phyloP scores from a whole-genome alignment of 2,329 filamentous ascomycete species.

The Helminthosporium solani region DNA sequence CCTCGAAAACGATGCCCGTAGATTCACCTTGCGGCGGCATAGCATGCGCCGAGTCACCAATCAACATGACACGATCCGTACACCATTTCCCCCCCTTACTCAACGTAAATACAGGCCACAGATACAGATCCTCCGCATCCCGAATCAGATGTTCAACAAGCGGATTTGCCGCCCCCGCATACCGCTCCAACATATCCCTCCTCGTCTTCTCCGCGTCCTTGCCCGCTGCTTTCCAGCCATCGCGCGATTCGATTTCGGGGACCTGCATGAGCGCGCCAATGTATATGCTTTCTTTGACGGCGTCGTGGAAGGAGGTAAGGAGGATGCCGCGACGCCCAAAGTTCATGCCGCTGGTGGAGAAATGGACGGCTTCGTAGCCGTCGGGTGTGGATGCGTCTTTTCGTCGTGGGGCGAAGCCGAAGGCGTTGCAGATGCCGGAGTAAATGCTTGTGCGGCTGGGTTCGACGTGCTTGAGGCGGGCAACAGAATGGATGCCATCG shows the following conservation, averaged over 20 bases:
- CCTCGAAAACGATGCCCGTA: slow-evolving; percentile 55
- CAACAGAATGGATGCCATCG: slow-evolving; percentile 54
- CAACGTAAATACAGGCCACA: slow-evolving; percentile 51
- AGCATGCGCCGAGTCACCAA: slow-evolving; percentile 51
- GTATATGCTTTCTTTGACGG: slow-evolving; percentile 42
- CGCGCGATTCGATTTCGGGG: slow-evolving; percentile 44
- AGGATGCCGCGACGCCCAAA: slow-evolving; percentile 49
- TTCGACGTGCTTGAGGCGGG: slow-evolving; percentile 48
- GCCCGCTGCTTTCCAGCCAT: slow-evolving; percentile 49
- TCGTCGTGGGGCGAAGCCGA: slow-evolving; percentile 46
- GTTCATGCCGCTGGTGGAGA: slow-evolving; percentile 48
- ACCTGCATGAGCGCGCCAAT: slow-evolving; percentile 50
- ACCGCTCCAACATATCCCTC: slow-evolving; percentile 44
- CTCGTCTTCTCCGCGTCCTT: slow-evolving; percentile 47
- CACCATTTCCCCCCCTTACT: slow-evolving; percentile 48
- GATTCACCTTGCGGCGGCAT: slow-evolving; percentile 56
- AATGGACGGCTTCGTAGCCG: slow-evolving; percentile 38
- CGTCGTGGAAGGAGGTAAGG: slow-evolving; percentile 45
- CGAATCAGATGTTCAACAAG: slow-evolving; percentile 44
- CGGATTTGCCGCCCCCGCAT: slow-evolving; percentile 40
- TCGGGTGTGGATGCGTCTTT: slow-evolving; percentile 14
- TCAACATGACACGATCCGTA: slow-evolving; percentile 47
- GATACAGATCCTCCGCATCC: slow-evolving; percentile 45
- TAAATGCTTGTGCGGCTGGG: slow-evolving; percentile 46
- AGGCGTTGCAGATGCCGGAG: slow-evolving; percentile 49